These are phyloP conservation scores for Penicillium nordicum DNA, from an alignment of 2,329 filamentous ascomycete species.

Conservation along the genomic window DNA sequence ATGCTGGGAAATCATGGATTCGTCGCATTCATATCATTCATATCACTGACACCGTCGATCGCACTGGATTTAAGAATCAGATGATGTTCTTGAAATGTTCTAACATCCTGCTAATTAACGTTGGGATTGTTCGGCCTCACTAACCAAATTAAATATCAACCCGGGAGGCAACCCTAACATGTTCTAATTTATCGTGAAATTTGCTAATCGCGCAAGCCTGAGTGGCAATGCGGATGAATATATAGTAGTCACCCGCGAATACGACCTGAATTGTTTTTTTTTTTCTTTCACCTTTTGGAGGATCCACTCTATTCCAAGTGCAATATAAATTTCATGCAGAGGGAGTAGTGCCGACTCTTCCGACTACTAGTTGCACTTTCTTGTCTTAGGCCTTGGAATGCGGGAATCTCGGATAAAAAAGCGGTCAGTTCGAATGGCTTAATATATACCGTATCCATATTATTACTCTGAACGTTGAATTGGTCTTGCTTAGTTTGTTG, in stretches of 20 bases:
- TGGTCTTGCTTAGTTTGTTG: not conserved
- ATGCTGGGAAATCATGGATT: not conserved
- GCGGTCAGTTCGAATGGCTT: not conserved
- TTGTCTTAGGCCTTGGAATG: not conserved
- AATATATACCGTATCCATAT: not conserved
- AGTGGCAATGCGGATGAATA: constrained; percentile 6
- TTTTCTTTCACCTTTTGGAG: not conserved
- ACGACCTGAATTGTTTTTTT: not conserved
- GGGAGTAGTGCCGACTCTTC: constrained; percentile 1
- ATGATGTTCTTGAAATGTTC: too few species aligned
- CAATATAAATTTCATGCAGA: constrained; percentile 11
- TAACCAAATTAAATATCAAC: not conserved
- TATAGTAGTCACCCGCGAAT: not conserved
- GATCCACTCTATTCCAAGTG: not conserved
- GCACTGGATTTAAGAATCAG: not conserved
- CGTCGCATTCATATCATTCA: not conserved
- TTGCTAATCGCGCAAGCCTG: constrained; percentile 5
- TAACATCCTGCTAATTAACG: not conserved
- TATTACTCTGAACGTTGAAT: not conserved
- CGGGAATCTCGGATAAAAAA: not conserved
- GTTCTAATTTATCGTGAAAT: not conserved
- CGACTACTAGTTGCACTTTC: not conserved
- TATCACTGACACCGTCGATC: not conserved
- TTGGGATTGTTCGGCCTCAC: not conserved
- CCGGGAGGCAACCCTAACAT: not conserved